Evolutionary conservation across 2,329 filamentous ascomycete species (phyloP), one percentile per base, ranked within the genome.

Genomic region (Trematosphaeria pertusa): DNA sequence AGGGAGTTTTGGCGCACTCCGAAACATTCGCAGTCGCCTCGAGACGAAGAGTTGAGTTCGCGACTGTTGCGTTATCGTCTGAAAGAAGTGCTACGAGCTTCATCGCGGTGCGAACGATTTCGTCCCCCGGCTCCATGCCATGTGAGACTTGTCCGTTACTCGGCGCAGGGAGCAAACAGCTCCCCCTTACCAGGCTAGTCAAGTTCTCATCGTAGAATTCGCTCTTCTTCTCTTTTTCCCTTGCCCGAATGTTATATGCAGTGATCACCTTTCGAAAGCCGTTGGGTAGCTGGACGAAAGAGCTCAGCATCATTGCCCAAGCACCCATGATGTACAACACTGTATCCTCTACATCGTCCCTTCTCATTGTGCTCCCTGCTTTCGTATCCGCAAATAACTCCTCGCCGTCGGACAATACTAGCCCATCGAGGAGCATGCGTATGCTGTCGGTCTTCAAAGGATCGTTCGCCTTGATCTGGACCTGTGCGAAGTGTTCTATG

Each of bases 251-350:
- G 22, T 17, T 37, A 36, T 52, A 54, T 40, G 50, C 48, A 5
- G 39, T 15, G 8, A 21, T 20, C 3, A 59, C 45, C 24, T 51
- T 54, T n/a, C 56, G 47, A 30, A 42, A 21, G 10, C 48, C 37
- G 15, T 28, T 45, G 1, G 26, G 43, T 20, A 47, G 19, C 9
- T 46, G 35, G 4, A 48, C 39, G 24, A 62, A 60, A 4, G 52
- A 59, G 38, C 49, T 59, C 28, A 54, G 37, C 31, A 62, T 45
- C 43, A 57, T 52, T 2, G 49, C 37, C 57, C 55, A 59, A 5
- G 40, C 37, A 1, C 57, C 57, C n/a, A 62, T 28, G 14, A 58
- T 61, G 26, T 50, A 56, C 47, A 61, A 36, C 4, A 60, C 46
- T 26, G 47, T 53, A 31, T 62, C 55, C 14, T 61, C 53, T 10